Conservation (phyloP, 164 flowering plant genomes). For the Cinnamomum micranthum region DNA sequence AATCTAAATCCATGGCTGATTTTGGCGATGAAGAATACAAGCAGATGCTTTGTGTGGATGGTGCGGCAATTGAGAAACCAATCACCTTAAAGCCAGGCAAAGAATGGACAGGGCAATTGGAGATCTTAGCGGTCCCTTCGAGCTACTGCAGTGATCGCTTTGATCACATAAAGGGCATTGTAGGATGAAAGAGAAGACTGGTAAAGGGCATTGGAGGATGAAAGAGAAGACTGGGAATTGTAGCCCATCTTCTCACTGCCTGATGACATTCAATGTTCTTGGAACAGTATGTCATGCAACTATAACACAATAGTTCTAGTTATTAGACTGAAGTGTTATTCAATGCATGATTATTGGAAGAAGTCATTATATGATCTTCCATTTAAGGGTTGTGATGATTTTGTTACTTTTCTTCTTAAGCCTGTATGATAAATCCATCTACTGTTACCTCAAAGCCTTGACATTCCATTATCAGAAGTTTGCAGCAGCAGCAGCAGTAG, state of each 20-base stretch:
- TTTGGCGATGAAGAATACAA: slow-evolving; percentile 90
- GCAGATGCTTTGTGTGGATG: slow-evolving; percentile 88
- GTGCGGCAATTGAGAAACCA: slow-evolving; percentile 76
- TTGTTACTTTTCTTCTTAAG: no score
- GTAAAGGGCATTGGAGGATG: not conserved
- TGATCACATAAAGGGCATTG: slow-evolving; percentile 16
- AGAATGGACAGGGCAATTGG: slow-evolving; percentile 82
- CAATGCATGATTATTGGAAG: not conserved
- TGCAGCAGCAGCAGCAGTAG: no score
- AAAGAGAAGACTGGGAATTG: not conserved
- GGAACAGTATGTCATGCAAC: not conserved
- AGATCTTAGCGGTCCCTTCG: slow-evolving; percentile 58
- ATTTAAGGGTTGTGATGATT: no score
- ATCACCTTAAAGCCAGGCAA: slow-evolving; percentile 84
- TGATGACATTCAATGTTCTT: not conserved
- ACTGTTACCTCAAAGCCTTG: no score
- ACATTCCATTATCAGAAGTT: no score
- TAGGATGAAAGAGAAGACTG: not conserved
- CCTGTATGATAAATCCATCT: no score
- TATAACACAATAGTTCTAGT: not conserved
- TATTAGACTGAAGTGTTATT: not conserved
- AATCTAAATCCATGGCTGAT: slow-evolving; percentile 70
- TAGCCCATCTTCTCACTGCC: no score
- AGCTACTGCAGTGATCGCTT: slow-evolving; percentile 60
- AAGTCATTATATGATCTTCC: not conserved